These are phyloP conservation scores for Clarireedia hainanense DNA, from an alignment of 2,329 filamentous ascomycete species.

Conservation along the genomic window DNA sequence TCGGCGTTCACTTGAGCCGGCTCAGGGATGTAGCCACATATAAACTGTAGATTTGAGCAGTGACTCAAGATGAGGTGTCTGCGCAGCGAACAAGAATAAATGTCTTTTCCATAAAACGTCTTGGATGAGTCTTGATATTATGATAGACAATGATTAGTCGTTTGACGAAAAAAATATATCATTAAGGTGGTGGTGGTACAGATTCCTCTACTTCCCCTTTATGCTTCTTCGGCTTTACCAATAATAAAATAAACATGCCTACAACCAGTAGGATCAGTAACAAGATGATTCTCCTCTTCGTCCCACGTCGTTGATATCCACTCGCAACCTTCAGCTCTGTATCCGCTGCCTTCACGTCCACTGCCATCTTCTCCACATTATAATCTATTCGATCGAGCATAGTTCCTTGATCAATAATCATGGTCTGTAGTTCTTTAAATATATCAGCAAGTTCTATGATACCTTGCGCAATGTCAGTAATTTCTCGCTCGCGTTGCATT, in stretches of 20 bases:
- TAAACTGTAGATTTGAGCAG: too few species aligned
- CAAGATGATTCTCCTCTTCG: constrained; percentile 88
- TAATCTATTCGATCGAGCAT: constrained; percentile 95
- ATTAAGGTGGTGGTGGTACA: constrained; percentile 19
- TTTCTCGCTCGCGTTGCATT: constrained; percentile 87
- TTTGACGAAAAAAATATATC: not conserved
- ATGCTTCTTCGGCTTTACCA: constrained; percentile 52
- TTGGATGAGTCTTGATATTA: not conserved
- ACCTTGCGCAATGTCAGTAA: constrained; percentile 94
- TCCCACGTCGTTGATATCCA: constrained; percentile 79
- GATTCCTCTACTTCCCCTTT: constrained; percentile 15
- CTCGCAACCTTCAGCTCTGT: constrained; percentile 86
- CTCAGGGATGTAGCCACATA: too few species aligned
- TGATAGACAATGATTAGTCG: not conserved
- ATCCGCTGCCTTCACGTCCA: constrained; percentile 85
- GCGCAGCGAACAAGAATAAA: too few species aligned
- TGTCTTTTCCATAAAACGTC: not conserved
- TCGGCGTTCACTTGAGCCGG: too few species aligned
- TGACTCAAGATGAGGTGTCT: too few species aligned
- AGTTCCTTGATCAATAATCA: constrained; percentile 90
- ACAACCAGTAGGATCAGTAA: constrained; percentile 77
- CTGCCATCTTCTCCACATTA: constrained; percentile 93
- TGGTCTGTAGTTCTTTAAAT: constrained; percentile 89
- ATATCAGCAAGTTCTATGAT: constrained; percentile 97
- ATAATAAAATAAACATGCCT: constrained; percentile 76